Conservation (phyloP, 2,329 filamentous ascomycete species). For the Fusarium aywerte region DNA sequence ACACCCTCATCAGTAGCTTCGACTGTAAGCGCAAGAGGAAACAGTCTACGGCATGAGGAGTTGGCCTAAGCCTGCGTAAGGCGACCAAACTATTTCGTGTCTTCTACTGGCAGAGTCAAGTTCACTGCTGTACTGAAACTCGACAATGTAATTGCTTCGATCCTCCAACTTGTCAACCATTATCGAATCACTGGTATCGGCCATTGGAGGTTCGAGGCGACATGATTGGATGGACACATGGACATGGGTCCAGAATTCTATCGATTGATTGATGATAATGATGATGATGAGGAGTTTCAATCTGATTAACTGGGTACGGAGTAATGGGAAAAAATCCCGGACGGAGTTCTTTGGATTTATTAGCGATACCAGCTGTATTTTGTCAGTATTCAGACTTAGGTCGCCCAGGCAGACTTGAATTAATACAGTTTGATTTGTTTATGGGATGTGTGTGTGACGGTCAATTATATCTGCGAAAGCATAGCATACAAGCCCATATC, state of each 20-base stretch:
- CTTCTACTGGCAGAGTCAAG: too few relatives aligned
- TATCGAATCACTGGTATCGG: background rate
- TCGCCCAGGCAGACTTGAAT: background rate
- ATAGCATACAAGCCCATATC: background rate
- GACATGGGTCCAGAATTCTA: background rate
- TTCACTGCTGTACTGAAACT: too few relatives aligned
- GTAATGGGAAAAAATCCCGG: background rate
- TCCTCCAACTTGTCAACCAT: background rate
- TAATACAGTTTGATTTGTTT: background rate
- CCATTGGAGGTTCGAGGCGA: background rate
- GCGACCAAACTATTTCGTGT: too few relatives aligned
- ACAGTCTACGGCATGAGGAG: constrained; percentile 6
- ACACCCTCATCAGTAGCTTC: constrained; percentile 53
- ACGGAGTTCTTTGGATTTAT: background rate
- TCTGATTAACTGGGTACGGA: constrained; percentile 1
- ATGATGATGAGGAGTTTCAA: background rate
- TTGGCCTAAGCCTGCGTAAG: too few relatives aligned
- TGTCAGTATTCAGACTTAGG: background rate
- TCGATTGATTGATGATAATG: background rate
- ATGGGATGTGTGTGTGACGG: background rate
- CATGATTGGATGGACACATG: too few relatives aligned
- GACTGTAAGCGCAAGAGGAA: constrained; percentile 45
- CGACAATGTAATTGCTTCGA: too few relatives aligned
- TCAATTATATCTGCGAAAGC: background rate
- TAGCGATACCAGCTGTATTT: background rate